A percentile compares a stretch with the other conserved stretches of the same genome.
Conservation (phyloP, 345 rosid species). For the Lepidium aucheri region DNA sequence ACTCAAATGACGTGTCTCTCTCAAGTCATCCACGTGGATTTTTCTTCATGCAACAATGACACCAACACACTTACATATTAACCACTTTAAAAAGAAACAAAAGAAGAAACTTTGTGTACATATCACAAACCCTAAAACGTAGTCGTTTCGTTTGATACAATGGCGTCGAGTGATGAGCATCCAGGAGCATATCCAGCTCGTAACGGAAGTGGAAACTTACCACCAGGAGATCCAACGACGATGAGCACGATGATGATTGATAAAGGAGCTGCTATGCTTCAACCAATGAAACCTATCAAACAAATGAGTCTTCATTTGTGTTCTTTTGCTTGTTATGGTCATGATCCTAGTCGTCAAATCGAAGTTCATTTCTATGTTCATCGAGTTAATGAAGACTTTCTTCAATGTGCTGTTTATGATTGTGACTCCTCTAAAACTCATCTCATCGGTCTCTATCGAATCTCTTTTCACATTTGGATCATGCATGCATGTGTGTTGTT, state of each 20-base stretch:
- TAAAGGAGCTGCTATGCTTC: conserved; percentile 51
- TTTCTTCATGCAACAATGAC: conserved; percentile 21
- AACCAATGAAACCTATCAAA: conserved; percentile 52
- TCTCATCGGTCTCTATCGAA: conserved; percentile 46
- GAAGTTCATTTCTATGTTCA: conserved; percentile 51
- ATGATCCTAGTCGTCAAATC: conserved; percentile 67
- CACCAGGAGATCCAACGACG: conserved; percentile 45
- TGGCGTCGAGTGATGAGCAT: conserved; percentile 27
- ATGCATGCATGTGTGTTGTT: neutral
- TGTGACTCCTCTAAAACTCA: conserved; percentile 37
- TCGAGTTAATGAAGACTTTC: conserved; percentile 59
- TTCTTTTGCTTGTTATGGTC: conserved; percentile 56
- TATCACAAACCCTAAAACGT: neutral
- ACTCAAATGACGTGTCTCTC: neutral
- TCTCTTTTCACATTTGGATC: no score
- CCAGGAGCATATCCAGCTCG: conserved; percentile 27
- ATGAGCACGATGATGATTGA: conserved; percentile 34
- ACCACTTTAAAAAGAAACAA: neutral
- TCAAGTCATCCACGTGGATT: neutral
- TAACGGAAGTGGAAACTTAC: conserved; percentile 6
- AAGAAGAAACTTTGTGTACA: neutral
- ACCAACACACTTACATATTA: neutral
- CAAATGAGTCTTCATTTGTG: conserved; percentile 56
- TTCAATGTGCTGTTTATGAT: conserved; percentile 68
- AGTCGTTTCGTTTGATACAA: neutral